Evolutionary conservation across 805 yeast genomes (phyloP), one percentile per base, ranked within the genome.

Genomic region (Barnettozyma vustinii): DNA sequence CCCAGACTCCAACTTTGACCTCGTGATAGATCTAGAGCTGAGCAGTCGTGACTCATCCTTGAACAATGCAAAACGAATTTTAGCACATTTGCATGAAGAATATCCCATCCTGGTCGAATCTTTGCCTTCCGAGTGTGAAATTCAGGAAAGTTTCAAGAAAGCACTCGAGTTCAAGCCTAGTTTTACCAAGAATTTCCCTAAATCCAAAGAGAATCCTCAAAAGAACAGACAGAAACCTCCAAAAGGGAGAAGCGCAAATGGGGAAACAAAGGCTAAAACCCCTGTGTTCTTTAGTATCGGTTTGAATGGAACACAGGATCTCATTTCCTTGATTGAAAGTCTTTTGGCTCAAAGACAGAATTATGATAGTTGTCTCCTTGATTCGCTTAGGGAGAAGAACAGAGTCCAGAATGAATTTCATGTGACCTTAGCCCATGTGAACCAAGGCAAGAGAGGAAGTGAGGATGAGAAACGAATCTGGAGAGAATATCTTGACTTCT

Each of bases 1-100:
- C 3, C 96, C 96, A 0, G 97, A 91, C 56, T 66, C 70, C 10
- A 55, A 62, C 35, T 92, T 91, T 68, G 92, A 87, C 61, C 51
- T 69, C 12, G 70, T 87, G 2, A 78, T 94, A 20, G 68, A 83
- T 47, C 65, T 94, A 46, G 67, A 73, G 5, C 76, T 80, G 1
- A 52, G 55, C 5, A 58, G 56, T 1, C 53, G 63, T 2, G 65
- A 74, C 20, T 76, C 85, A 0, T 74, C 86, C 0, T 59, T 76
- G 35, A 49, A 53, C 1, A 86, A 85, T 59, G 73, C 82, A 3
- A 67, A 65, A 49, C 52, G 50, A 0, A 67, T 86, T 2, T 58
- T 83, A 0, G 39, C 52, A 1, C 52, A 59, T 4, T 49, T 88
- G 32, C 54, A 68, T 15, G 47, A 62, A 12, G 51, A 64, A 36